Percentiles rank a stretch among this genome's conserved stretches.
These are phyloP conservation scores for Albizia julibrissin DNA, from an alignment of 306 rosid genomes.

Conservation along the genomic window DNA sequence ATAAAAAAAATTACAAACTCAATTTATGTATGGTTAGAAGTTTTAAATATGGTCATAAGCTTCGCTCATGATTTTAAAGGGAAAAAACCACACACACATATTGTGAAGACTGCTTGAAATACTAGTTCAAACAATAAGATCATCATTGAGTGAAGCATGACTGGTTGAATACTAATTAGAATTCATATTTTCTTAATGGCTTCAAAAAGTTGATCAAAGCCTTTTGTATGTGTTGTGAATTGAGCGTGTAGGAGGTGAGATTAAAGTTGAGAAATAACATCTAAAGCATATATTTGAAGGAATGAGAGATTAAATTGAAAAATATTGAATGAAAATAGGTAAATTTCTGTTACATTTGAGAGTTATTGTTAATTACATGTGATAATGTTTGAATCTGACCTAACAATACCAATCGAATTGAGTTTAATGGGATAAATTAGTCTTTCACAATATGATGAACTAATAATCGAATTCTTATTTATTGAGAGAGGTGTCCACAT, in stretches of 20 bases:
- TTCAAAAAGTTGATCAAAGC: neutral
- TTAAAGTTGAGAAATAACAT: neutral
- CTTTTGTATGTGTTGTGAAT: neutral
- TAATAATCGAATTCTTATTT: no score
- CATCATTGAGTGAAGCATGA: neutral
- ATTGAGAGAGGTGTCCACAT: no score
- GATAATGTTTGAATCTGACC: no score
- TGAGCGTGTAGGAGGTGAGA: neutral
- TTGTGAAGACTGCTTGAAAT: neutral
- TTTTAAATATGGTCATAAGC: neutral
- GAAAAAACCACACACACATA: neutral
- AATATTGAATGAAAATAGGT: neutral
- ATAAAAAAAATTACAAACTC: neutral
- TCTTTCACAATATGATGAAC: no score
- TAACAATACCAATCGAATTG: no score
- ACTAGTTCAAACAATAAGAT: neutral
- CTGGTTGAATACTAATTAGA: neutral
- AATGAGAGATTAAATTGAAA: neutral
- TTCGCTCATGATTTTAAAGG: neutral
- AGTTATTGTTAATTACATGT: neutral
- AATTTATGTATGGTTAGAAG: neutral
- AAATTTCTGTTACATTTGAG: neutral
- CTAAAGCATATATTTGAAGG: neutral
- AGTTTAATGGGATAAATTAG: rapidly evolving
- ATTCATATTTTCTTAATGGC: neutral